phyloP scores from a whole-genome alignment of 176 grass and related monocot species.

The Aegilops longissima region DNA sequence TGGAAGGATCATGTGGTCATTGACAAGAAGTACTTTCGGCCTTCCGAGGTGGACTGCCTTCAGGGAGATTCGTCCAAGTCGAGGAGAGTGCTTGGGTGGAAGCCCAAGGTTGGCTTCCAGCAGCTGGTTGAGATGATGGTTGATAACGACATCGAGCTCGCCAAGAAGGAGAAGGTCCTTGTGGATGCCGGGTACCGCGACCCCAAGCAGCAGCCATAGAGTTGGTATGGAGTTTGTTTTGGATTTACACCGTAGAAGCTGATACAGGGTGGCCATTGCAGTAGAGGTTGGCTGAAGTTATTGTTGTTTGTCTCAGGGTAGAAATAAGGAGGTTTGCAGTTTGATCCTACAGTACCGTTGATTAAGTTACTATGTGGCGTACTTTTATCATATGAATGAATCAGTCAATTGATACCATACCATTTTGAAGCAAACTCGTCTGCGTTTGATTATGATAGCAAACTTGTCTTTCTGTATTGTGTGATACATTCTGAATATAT shows the following conservation, averaged over 20 bases:
- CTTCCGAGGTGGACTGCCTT: constrained; percentile 88
- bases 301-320: constrained; percentile 15
- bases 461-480: not conserved
- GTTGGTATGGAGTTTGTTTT: not conserved
- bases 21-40: constrained; percentile 91
- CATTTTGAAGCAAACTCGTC: not conserved
- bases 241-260: constrained; percentile 9
- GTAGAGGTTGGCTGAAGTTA: constrained; percentile 29
- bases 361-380: not conserved
- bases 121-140: constrained; percentile 96
- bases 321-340: constrained; percentile 42
- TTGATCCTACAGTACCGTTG: constrained; percentile 28
- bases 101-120: constrained; percentile 88
- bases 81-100: constrained; percentile 68
- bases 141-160: constrained; percentile 80
- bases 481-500: not conserved
- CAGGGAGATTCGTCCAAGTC: constrained; percentile 83
- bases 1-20: constrained; percentile 98
- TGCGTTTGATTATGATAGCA: not conserved
- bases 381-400: constrained; percentile 16
- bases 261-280: constrained; percentile 21
- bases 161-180: constrained; percentile 87
- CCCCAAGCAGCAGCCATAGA: constrained; percentile 90
- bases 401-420: not conserved
- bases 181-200: constrained; percentile 87